Conservation (phyloP, 257 asterid species). For the Solanum medicagineum region DNA sequence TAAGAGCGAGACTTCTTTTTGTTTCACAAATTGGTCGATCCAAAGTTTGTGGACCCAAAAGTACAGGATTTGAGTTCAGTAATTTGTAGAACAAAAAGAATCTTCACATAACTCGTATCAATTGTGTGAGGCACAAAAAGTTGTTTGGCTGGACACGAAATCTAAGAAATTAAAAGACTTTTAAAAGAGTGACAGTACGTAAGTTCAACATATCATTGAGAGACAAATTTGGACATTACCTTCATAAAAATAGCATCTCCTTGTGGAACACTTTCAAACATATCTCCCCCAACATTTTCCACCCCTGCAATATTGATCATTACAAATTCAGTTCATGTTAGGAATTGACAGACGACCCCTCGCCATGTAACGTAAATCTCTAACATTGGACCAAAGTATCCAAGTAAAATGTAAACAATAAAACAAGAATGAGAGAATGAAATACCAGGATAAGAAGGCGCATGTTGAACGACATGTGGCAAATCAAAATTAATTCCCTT, state of each 20-base stretch:
- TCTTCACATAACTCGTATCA: background rate
- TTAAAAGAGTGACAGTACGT: background rate
- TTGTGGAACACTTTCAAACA: constrained; percentile 32
- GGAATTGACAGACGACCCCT: background rate
- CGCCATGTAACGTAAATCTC: background rate
- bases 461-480: constrained; percentile 23
- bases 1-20: background rate
- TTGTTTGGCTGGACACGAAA: background rate
- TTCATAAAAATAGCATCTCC: constrained; percentile 27
- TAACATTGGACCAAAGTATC: background rate
- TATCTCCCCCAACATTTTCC: constrained; percentile 38
- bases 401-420: background rate
- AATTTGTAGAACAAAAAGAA: background rate
- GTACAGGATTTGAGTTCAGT: background rate
- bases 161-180: background rate
- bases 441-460: constrained; percentile 22
- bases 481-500: constrained; percentile 31
- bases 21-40: background rate
- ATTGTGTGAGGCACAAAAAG: background rate
- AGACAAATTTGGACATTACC: background rate
- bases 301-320: constrained; percentile 18
- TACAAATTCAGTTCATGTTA: background rate
- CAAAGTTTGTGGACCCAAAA: background rate
- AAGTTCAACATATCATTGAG: background rate
- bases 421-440: background rate